Evolutionary conservation across 345 rosid species (phyloP).

Genomic region (Eutrema yunnanense): DNA sequence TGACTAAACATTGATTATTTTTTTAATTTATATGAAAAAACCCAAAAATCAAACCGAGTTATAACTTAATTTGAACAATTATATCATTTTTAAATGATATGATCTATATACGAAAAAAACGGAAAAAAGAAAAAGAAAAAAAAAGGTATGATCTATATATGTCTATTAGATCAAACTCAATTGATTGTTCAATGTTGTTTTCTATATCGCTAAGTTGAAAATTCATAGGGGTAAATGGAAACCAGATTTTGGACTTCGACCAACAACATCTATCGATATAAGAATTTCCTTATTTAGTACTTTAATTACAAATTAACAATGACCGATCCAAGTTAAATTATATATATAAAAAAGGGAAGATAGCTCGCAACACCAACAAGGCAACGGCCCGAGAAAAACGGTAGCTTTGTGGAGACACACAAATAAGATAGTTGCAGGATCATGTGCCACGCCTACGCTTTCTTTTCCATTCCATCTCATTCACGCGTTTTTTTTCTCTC

Average conservation of each 20-base stretch:
- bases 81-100: not conserved
- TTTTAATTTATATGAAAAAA: too few species aligned
- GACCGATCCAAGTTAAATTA: not conserved
- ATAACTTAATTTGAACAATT: too few species aligned
- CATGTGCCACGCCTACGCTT: constrained; percentile 36
- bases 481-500: constrained; percentile 22
- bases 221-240: not conserved
- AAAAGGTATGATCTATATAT: not conserved
- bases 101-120: too few species aligned
- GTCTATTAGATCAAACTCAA: not conserved
- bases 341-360: constrained; percentile 6
- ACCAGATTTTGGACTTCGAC: not conserved
- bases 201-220: not conserved
- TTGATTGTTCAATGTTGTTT: not conserved
- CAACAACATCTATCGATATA: not conserved
- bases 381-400: constrained; percentile 28
- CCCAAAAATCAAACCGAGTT: not conserved
- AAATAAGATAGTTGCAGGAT: constrained; percentile 24
- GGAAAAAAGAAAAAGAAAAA: too few species aligned
- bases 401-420: constrained; percentile 30
- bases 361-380: constrained; percentile 23
- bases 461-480: constrained; percentile 28
- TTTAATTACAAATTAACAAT: not conserved
- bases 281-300: not conserved
- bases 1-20: too few species aligned